These are phyloP conservation scores for Pythium rishiriense DNA, from an alignment of 352 stramenopile species.

Conservation along the genomic window DNA sequence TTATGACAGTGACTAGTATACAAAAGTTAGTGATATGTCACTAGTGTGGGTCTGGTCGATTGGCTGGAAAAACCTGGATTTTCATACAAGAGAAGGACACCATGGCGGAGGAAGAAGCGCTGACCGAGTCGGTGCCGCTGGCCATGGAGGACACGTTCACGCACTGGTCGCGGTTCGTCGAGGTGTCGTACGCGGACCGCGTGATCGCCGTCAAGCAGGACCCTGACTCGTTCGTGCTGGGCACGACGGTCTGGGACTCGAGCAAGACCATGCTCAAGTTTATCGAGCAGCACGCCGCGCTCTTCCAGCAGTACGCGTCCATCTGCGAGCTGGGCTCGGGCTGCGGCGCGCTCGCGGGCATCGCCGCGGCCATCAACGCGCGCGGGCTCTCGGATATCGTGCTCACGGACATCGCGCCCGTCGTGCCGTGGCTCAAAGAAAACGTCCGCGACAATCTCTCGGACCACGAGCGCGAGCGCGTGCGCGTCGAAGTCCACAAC, in stretches of 20 bases:
- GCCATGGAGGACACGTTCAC: conserved; percentile 79
- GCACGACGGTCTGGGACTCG: conserved; percentile 84
- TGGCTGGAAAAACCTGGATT: too few relatives aligned
- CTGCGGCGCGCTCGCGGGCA: conserved; percentile 70
- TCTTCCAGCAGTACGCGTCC: conserved; percentile 57
- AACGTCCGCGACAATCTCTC: conserved; percentile 72
- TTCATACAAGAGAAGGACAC: too few relatives aligned
- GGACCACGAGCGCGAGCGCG: conserved; percentile 53
- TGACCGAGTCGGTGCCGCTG: conserved; percentile 56
- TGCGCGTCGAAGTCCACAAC: conserved; percentile 44
- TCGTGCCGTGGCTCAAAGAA: conserved; percentile 74
- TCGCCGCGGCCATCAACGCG: conserved; percentile 69
- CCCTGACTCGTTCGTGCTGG: conserved; percentile 80
- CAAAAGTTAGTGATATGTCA: too few relatives aligned
- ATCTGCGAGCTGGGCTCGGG: conserved; percentile 79
- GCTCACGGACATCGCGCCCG: conserved; percentile 74
- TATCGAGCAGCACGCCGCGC: conserved; percentile 59
- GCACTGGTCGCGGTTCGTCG: conserved; percentile 75
- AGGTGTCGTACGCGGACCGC: conserved; percentile 50
- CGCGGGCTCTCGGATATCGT: conserved; percentile 60
- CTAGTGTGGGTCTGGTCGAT: too few relatives aligned
- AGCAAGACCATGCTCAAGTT: conserved; percentile 87
- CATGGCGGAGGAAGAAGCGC: conserved; percentile 64
- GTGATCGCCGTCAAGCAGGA: conserved; percentile 70
- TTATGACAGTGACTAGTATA: too few relatives aligned